Conservation (phyloP, 192 early-diverging fungal genomes). For the Rhizophlyctis rosea region DNA sequence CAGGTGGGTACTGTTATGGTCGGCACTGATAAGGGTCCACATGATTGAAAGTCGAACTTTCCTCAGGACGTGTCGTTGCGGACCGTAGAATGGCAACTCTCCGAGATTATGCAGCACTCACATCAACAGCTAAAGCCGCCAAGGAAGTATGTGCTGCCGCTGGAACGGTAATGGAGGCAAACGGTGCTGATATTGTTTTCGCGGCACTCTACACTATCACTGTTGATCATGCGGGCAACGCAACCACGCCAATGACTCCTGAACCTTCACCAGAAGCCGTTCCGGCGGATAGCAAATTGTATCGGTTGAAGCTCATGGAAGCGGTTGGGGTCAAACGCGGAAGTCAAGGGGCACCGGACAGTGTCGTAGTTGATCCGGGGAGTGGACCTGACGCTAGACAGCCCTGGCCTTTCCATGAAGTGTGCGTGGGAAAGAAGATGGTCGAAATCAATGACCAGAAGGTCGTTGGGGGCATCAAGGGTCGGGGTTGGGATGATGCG, state of each 20-base stretch:
- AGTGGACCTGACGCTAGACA: not conserved
- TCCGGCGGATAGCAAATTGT: not conserved
- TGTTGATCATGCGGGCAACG: constrained; percentile 8
- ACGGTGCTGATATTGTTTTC: constrained; percentile 12
- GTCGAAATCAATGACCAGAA: not conserved
- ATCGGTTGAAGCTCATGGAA: constrained; percentile 6
- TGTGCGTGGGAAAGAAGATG: not conserved
- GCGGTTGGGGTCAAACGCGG: constrained; percentile 5
- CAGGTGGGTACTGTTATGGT: not conserved
- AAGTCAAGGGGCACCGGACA: constrained; percentile 6
- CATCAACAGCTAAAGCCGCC: constrained; percentile 15
- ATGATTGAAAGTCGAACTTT: no score
- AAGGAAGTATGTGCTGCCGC: constrained; percentile 5
- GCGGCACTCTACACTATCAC: constrained; percentile 12
- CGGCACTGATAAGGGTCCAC: no score
- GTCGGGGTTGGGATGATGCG: constrained; percentile 13
- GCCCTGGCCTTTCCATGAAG: constrained; percentile 18
- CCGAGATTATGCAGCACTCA: constrained; percentile 13
- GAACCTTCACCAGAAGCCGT: not conserved
- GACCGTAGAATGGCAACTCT: constrained; percentile 20
- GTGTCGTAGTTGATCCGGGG: constrained; percentile 6
- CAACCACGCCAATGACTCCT: not conserved
- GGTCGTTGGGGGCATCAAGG: constrained; percentile 14
- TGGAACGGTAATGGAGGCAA: constrained; percentile 8
- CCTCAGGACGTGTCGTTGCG: constrained; percentile 1